Conservation (phyloP, 148 eudicot species). For the Camellia granthamiana region DNA sequence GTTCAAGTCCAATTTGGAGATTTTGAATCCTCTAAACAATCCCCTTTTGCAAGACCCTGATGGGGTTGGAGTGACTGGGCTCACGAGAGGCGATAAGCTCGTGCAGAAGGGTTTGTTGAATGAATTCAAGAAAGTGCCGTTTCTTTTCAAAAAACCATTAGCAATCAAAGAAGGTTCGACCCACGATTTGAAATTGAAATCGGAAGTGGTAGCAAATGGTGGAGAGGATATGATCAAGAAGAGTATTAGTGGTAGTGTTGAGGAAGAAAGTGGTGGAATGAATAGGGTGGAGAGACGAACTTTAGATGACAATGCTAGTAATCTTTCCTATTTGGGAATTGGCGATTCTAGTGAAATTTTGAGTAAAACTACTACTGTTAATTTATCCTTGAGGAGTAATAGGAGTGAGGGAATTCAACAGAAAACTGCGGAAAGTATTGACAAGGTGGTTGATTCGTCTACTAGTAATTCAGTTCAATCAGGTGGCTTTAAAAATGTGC, state of each 20-base stretch:
- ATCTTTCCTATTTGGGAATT: conserved; percentile 8
- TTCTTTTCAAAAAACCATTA: conserved; percentile 48
- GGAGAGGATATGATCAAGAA: conserved; percentile 5
- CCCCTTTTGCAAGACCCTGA: conserved; percentile 88
- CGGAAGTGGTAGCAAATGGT: conserved; percentile 12
- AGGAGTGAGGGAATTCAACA: conserved; percentile 12
- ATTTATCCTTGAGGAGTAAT: conserved; percentile 1
- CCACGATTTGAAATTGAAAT: neutral
- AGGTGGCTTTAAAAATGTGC: conserved; percentile 16
- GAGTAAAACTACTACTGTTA: neutral
- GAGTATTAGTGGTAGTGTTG: conserved; percentile 12
- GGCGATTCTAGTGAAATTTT: conserved; percentile 9
- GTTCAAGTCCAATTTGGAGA: conserved; percentile 77
- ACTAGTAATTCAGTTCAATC: conserved; percentile 18
- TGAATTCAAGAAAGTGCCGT: conserved; percentile 52
- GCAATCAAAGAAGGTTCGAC: conserved; percentile 21
- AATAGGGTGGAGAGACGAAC: conserved; percentile 40
- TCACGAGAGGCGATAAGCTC: conserved; percentile 67
- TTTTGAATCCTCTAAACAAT: conserved; percentile 66
- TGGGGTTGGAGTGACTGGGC: conserved; percentile 57
- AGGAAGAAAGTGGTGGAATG: conserved; percentile 22
- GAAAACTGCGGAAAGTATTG: conserved; percentile 13
- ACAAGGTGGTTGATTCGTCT: conserved; percentile 8
- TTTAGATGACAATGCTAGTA: conserved; percentile 33
- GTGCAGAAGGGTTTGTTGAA: conserved; percentile 48